Percentiles rank a stretch among this genome's conserved stretches.
phyloP scores from a whole-genome alignment of 176 grass and related monocot species.

The Rhynchospora pubera region DNA sequence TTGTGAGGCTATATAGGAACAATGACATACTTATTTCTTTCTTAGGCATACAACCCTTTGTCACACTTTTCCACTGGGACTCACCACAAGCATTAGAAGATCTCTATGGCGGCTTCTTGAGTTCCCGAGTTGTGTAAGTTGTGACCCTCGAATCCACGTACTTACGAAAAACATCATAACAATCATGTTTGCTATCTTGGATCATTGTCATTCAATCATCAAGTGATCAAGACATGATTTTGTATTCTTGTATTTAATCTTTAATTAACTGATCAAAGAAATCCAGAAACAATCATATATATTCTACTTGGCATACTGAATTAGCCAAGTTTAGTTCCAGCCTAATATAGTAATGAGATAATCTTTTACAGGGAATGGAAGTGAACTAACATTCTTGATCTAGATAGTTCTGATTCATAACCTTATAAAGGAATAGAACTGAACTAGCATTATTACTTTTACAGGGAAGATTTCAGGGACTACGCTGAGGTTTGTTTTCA shows the following conservation, averaged over 20 bases:
- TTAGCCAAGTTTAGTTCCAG: background rate
- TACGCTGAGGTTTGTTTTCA: slow-evolving; percentile 65
- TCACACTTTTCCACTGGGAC: slow-evolving; percentile 93
- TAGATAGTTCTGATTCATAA: too few relatives aligned
- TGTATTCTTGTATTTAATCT: background rate
- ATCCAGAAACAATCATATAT: background rate
- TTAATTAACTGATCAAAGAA: background rate
- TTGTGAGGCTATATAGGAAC: background rate
- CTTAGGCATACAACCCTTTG: slow-evolving; percentile 63
- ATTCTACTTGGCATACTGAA: background rate
- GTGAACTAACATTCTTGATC: background rate
- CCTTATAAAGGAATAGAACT: too few relatives aligned
- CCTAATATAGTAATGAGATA: background rate
- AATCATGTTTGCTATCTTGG: background rate
- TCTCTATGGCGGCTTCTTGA: slow-evolving; percentile 67
- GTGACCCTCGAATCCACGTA: background rate
- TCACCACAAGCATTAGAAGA: slow-evolving; percentile 71
- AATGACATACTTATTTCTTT: background rate
- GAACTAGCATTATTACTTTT: background rate
- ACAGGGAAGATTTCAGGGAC: slow-evolving; percentile 61
- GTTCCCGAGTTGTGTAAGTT: slow-evolving; percentile 57
- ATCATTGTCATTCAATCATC: background rate
- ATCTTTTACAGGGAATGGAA: background rate
- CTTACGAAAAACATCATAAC: background rate
- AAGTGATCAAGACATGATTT: background rate